Evolutionary conservation across 179 eudicot species (phyloP).

Genomic region (Silene coronaria): DNA sequence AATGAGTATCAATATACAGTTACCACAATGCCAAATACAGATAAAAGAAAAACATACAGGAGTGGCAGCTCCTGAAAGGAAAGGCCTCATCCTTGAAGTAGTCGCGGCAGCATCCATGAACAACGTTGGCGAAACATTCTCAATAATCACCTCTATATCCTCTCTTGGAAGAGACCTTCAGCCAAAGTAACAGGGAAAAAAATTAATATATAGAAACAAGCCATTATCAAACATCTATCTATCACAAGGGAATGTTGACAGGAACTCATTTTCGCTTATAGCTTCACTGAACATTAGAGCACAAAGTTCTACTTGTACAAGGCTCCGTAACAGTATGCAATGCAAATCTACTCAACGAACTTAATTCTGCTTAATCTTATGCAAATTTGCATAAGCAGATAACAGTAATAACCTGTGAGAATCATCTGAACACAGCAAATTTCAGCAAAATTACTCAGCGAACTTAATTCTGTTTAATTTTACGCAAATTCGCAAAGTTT

Average conservation of each 20-base stretch:
- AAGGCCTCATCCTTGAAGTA: constrained; percentile 58
- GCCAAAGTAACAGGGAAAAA: neutral
- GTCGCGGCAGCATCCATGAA: constrained; percentile 48
- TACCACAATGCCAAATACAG: neutral
- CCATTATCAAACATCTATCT: neutral
- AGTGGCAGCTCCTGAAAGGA: constrained; percentile 28
- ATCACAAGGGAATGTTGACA: too few relatives aligned
- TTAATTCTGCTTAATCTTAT: too few relatives aligned
- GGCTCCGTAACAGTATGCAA: too few relatives aligned
- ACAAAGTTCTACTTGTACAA: too few relatives aligned
- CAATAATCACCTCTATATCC: constrained; percentile 51
- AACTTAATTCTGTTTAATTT: neutral
- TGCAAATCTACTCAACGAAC: too few relatives aligned
- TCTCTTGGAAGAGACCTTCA: constrained; percentile 60
- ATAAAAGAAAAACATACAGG: constrained; percentile 36
- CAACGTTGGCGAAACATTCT: constrained; percentile 58
- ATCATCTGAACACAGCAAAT: too few relatives aligned
- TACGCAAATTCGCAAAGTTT: neutral
- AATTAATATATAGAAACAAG: neutral
- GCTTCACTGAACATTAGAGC: neutral
- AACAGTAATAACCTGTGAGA: too few relatives aligned
- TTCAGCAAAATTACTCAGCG: too few relatives aligned
- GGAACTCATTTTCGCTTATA: neutral
- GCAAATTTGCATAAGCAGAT: too few relatives aligned
- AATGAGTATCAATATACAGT: neutral